Base-by-base conservation (phyloP, 345 rosid species). In the Bruguiera parviflora region DNA sequence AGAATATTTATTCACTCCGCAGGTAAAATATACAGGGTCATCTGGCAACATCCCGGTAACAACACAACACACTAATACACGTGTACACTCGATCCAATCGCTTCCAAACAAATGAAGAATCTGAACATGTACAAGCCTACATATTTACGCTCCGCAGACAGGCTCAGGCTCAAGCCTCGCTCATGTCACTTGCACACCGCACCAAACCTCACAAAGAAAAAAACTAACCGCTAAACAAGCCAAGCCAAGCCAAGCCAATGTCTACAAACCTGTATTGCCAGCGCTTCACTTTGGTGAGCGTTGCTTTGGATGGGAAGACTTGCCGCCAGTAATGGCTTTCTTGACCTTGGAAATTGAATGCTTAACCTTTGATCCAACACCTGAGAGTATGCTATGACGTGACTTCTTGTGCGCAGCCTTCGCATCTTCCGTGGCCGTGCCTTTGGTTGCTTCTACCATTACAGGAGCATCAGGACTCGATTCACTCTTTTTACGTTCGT, bases 311-410 rank as follows among this genome's bases (percentile, higher is more conserved):
- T 85, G 87, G 70, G 94, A 86, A 69, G 98, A 91, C 78, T 88
- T 89, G 0, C 98, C 91, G 0, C 98, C 91, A 0, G 82, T 87
- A 59, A 94, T 88, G 62, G 83, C 98, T 74, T 94, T 94, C 88
- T 83, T 94, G 53, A 94, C 98, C 78, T 89, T 94, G 51, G 92
- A 88, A 75, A 91, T 88, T 3, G 98, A 91, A 67, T 89, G 88
- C 76, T 93, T 93, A 24, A 93, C 97, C 81, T 86, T 89, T 63
- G 97, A 93, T 57, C 96, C 87, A 27, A 93, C 92, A 2, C 91
- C 92, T 55, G 96, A 85, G 63, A 93, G 84, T 75, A 93, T 82
- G 75, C 74, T 83, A 46, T 88, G 90, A 37, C 86, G 90, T 35
- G 96, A 88, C 77, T 93, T 93, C 83, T 89, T 93, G 31, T 82